Conservation (phyloP, 768 basidiomycete genomes). For the Cyclocybe cylindracea region DNA sequence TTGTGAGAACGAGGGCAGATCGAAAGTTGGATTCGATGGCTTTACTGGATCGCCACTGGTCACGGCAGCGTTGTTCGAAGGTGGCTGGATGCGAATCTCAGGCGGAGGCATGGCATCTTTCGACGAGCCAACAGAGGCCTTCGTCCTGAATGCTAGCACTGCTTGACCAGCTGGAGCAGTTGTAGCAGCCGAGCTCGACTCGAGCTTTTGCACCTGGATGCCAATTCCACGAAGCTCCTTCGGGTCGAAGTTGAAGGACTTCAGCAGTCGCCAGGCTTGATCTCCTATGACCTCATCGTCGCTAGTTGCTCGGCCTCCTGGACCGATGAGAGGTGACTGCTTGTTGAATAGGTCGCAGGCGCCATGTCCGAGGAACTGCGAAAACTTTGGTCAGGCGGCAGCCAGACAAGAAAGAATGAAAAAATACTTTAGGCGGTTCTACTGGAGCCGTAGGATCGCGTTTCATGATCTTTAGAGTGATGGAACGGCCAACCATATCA, state of each 20-base stretch:
- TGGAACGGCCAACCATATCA: constrained; percentile 66
- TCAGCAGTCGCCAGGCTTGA: constrained; percentile 75
- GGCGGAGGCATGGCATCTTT: constrained; percentile 7
- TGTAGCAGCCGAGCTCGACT: constrained; percentile 41
- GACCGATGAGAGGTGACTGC: constrained; percentile 58
- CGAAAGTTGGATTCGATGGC: constrained; percentile 22
- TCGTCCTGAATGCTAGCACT: constrained; percentile 55
- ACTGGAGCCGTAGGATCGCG: constrained; percentile 83
- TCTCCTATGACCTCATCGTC: constrained; percentile 72
- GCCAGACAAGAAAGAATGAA: neutral
- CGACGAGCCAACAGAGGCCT: constrained; percentile 14
- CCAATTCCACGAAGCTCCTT: constrained; percentile 90
- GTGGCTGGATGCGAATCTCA: constrained; percentile 18
- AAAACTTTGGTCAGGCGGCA: neutral
- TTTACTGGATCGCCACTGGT: constrained; percentile 19
- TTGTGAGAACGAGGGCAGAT: constrained; percentile 75
- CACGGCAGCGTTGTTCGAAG: constrained; percentile 7
- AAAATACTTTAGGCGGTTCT: constrained; percentile 83
- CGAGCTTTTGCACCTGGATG: constrained; percentile 88
- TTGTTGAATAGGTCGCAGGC: constrained; percentile 81
- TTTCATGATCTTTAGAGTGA: constrained; percentile 90
- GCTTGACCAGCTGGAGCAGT: constrained; percentile 53
- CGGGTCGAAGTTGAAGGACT: constrained; percentile 75
- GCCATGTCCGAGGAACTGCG: constrained; percentile 90
- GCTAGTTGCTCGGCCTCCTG: constrained; percentile 70